These are phyloP conservation scores for Boletus rubescentipes DNA, from an alignment of 768 basidiomycete species.

Conservation along the genomic window DNA sequence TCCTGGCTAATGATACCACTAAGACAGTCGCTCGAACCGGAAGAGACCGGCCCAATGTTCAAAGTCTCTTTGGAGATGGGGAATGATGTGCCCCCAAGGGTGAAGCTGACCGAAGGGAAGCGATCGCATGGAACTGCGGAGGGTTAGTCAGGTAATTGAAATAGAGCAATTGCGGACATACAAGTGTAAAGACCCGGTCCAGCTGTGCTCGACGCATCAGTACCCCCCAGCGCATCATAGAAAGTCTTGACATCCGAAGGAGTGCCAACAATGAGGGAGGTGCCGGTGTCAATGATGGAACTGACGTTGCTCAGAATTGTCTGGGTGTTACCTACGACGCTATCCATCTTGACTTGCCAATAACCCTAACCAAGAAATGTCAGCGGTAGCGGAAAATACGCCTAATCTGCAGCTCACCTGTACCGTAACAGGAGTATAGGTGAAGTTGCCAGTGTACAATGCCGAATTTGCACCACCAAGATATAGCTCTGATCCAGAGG, in stretches of 20 bases:
- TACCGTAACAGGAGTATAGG: slow-evolving; percentile 22
- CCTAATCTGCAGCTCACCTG: not conserved
- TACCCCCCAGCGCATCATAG: slow-evolving; percentile 26
- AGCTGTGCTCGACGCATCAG: slow-evolving; percentile 12
- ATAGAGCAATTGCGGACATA: slow-evolving; percentile 14
- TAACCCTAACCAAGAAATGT: slow-evolving; percentile 9
- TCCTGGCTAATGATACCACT: slow-evolving; percentile 27
- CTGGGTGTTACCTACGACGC: not conserved
- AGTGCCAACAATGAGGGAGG: slow-evolving; percentile 9
- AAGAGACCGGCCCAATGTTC: slow-evolving; percentile 37
- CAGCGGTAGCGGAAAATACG: not conserved
- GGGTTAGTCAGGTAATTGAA: not conserved
- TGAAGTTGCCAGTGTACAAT: slow-evolving; percentile 46
- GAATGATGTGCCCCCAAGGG: slow-evolving; percentile 38
- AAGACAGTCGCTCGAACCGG: slow-evolving; percentile 28
- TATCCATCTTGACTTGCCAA: slow-evolving; percentile 21
- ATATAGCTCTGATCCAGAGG: slow-evolving; percentile 43
- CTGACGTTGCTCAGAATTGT: slow-evolving; percentile 6
- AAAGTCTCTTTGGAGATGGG: slow-evolving; percentile 30
- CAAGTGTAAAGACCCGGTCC: slow-evolving; percentile 36
- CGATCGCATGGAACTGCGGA: slow-evolving; percentile 30
- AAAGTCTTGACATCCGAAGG: slow-evolving; percentile 15
- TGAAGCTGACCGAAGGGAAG: slow-evolving; percentile 31
- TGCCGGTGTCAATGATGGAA: slow-evolving; percentile 25
- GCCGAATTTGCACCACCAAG: slow-evolving; percentile 49